phyloP scores from a whole-genome alignment of 208 protist species.

The Angomonas deanei region DNA sequence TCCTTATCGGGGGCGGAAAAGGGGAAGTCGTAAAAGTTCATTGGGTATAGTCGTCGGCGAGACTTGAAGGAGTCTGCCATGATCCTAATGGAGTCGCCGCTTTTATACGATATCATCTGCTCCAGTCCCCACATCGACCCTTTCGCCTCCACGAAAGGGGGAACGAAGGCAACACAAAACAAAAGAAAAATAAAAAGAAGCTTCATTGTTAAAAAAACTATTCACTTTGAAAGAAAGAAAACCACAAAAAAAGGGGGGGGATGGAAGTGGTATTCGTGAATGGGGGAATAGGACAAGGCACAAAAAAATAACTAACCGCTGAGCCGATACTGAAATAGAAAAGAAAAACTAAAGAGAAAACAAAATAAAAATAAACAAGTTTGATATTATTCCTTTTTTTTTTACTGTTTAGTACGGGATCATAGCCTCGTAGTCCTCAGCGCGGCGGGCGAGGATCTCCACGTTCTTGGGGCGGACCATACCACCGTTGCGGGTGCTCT shows the following conservation, averaged over 20 bases:
- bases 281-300: too few species aligned
- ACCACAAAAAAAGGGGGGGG: conserved; percentile 5
- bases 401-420: conserved; percentile 55
- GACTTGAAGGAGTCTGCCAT: conserved; percentile 91
- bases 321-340: not conserved
- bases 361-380: conserved; percentile 7
- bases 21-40: conserved; percentile 90
- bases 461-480: conserved; percentile 68
- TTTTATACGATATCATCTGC: conserved; percentile 9
- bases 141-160: not conserved
- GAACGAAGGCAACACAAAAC: not conserved
- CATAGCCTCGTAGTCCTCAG: conserved; percentile 85
- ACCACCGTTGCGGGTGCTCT: conserved; percentile 58
- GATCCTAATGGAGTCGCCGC: conserved; percentile 13
- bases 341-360: not conserved
- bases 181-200: not conserved
- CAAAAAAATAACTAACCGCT: not conserved
- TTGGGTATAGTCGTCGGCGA: conserved; percentile 84
- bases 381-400: conserved; percentile 6
- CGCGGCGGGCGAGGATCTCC: conserved; percentile 71
- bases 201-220: not conserved
- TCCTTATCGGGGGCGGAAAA: conserved; percentile 69
- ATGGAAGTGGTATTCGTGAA: not conserved
- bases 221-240: conserved; percentile 10
- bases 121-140: not conserved